phyloP scores from a whole-genome alignment of 2,329 filamentous ascomycete species.

The Colletotrichum sp. region DNA sequence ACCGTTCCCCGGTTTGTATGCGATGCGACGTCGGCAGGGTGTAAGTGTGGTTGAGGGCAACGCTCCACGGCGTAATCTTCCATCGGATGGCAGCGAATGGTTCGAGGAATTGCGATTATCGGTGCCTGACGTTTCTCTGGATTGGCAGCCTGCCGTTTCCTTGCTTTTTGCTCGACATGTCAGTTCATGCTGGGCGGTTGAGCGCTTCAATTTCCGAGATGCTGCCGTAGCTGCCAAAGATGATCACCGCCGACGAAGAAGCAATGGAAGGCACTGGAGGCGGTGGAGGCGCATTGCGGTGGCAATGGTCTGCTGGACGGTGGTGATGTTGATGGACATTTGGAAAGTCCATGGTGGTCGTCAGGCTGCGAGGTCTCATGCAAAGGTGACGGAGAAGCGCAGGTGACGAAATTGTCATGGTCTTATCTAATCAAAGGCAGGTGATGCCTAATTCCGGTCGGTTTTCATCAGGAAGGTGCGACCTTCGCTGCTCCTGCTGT shows the following conservation, averaged over 20 bases:
- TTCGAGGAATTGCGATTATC: not conserved
- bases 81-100: not conserved
- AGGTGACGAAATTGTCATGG: too few species aligned
- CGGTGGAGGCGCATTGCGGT: not conserved
- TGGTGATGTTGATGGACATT: not conserved
- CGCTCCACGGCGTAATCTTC: slow-evolving; percentile 8
- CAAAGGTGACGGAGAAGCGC: not conserved
- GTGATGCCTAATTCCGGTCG: not conserved
- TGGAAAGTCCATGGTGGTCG: not conserved
- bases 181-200: not conserved
- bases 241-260: not conserved
- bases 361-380: not conserved
- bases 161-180: slow-evolving; percentile 1
- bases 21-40: not conserved
- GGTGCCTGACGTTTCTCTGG: not conserved
- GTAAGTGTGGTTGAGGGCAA: slow-evolving; percentile 2
- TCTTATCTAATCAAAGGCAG: not conserved
- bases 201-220: slow-evolving; percentile 2
- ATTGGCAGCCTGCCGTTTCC: not conserved
- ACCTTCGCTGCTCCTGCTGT: not conserved
- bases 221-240: not conserved
- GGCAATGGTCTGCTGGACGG: not conserved
- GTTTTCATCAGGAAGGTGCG: not conserved
- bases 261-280: not conserved
- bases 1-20: not conserved